Evolutionary conservation across 352 stramenopile genomes (phyloP), one percentile per base, ranked within the genome.

Genomic region (Phytophthora constricta): DNA sequence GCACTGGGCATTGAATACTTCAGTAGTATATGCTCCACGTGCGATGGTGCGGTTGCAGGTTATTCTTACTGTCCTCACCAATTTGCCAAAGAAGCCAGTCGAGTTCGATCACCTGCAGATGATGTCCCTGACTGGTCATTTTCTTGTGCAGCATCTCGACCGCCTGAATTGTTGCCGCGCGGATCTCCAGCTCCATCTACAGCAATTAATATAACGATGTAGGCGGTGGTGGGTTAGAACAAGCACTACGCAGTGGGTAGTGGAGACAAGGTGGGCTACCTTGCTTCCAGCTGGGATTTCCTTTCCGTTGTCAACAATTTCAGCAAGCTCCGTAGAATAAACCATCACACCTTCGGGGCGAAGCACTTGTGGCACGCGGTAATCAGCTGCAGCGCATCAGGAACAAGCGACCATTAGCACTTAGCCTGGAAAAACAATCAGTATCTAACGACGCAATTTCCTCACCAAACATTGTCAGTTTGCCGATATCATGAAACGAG

Each of bases 41-140:
- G 47, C 87, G 83, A 68, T 97, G 90, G 66, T 97, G 86, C 26
- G 86, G 83, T 52, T 79, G 59, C 39, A 96, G 62, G n/a, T 60
- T n/a, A 25, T 94, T 77, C 54, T 94, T 96, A 60, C 66, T 78
- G 53, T 86, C 65, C 49, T 97, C 90, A 3, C 90, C 90, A 61
- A 87, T 87, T 62, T 96, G 84, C 90, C 90, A 97, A 8, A 97
- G 71, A 25, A 94, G 59, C 90, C 90, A 97, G 70, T 97, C 90
- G 20, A 96, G 79, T 58, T 96, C 87, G 37, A 92, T 84, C 22
- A 96, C 83, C 28, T 87, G 79, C 16, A 91, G 80, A 9, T 37
- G 26, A 47, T 81, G 69, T 13, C 78, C 84, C 19, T 53, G 59
- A 1, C 22, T 56, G 0, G 61, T 34, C 65, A 91, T 72, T 54